Evolutionary conservation across 441 rosid species (phyloP).

Genomic region (Aleurites moluccanus): DNA sequence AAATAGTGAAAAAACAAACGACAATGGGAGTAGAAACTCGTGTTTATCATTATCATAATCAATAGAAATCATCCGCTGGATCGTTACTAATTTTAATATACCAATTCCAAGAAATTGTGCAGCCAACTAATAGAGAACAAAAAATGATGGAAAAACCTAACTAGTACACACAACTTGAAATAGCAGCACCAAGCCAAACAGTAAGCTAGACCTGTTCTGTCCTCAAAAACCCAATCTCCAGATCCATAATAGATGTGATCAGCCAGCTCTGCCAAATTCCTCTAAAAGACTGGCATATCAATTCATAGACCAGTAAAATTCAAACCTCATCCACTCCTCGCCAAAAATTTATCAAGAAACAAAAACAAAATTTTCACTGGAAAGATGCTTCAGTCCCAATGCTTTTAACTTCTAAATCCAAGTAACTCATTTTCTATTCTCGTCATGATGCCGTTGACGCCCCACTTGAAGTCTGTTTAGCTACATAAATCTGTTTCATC

Average conservation of each 20-base stretch:
- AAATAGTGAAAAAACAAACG: no score
- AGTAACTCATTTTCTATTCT: slow-evolving; percentile 14
- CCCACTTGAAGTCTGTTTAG: slow-evolving; percentile 66
- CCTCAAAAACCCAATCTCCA: neutral
- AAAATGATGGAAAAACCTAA: neutral
- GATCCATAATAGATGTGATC: slow-evolving; percentile 17
- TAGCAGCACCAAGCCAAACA: slow-evolving; percentile 1
- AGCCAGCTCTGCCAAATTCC: slow-evolving; percentile 7
- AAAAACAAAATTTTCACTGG: slow-evolving; percentile 18
- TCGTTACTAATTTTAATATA: slow-evolving; percentile 15
- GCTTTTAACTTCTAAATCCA: slow-evolving; percentile 9
- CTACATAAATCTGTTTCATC: slow-evolving; percentile 96
- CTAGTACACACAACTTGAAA: slow-evolving; percentile 12
- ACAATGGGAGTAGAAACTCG: neutral
- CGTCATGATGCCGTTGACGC: slow-evolving; percentile 36
- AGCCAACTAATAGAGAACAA: slow-evolving; percentile 2
- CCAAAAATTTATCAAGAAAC: slow-evolving; percentile 15
- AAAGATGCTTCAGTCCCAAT: neutral
- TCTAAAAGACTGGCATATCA: slow-evolving; percentile 14
- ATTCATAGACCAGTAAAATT: slow-evolving; percentile 3
- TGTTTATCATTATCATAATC: neutral
- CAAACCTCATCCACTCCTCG: slow-evolving; percentile 5
- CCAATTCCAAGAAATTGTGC: slow-evolving; percentile 22
- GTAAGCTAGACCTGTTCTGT: neutral
- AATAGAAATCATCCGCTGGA: slow-evolving; percentile 15